phyloP scores from a whole-genome alignment of 495 filamentous ascomycete species.

The Tuber calosporum region DNA sequence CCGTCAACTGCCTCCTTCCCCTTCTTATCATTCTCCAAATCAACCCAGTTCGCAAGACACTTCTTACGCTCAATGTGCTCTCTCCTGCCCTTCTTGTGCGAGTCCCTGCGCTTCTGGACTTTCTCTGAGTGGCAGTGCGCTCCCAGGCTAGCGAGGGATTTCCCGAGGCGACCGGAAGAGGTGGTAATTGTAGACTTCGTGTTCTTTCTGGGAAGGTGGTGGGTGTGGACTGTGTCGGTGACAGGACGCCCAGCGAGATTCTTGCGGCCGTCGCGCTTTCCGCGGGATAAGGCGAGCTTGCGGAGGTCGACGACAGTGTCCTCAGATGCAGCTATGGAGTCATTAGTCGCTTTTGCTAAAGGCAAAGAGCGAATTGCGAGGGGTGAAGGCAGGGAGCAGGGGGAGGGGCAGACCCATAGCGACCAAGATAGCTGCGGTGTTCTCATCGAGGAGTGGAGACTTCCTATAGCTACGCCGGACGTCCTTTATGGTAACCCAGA shows the following conservation, averaged over 20 bases:
- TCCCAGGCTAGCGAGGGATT: background rate
- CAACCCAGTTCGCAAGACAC: background rate
- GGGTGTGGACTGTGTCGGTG: background rate
- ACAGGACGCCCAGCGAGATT: background rate
- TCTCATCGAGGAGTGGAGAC: background rate
- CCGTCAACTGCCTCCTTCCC: background rate
- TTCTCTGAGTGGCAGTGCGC: background rate
- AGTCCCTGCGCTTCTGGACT: background rate
- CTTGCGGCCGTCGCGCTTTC: background rate
- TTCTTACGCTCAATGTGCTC: background rate
- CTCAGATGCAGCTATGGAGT: background rate
- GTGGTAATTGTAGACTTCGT: background rate
- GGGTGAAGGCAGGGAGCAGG: background rate
- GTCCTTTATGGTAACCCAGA: background rate
- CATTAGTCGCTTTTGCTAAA: background rate
- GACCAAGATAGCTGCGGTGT: background rate
- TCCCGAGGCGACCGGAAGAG: background rate
- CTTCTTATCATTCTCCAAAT: background rate
- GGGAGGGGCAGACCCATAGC: background rate
- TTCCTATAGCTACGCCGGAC: background rate
- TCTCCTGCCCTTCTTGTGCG: background rate
- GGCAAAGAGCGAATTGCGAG: background rate
- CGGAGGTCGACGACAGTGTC: background rate
- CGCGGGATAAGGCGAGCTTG: background rate
- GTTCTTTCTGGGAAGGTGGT: background rate